Conservation (phyloP, 768 basidiomycete genomes). For the Pisolithus orientalis region DNA sequence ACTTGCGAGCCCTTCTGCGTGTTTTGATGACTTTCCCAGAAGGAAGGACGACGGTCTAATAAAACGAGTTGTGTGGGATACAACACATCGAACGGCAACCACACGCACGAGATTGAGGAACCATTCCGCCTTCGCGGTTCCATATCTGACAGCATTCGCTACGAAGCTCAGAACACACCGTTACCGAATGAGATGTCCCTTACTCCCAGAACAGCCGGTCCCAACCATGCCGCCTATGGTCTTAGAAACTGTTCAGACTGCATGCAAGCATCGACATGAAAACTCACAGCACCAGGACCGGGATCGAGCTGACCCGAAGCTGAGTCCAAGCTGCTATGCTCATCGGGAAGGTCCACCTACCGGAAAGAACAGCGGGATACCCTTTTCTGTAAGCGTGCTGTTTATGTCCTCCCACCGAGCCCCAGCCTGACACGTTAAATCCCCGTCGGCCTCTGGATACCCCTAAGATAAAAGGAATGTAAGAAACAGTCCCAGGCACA, state of each 20-base stretch:
- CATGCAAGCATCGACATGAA: background rate
- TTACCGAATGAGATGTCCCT: conserved; percentile 21
- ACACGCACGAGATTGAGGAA: conserved; percentile 67
- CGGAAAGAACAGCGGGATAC: conserved; percentile 82
- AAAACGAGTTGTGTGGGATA: conserved; percentile 25
- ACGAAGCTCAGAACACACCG: background rate
- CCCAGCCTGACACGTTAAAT: conserved; percentile 73
- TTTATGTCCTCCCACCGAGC: conserved; percentile 79
- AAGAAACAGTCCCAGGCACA: conserved; percentile 8
- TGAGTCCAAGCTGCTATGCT: background rate
- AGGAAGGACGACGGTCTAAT: conserved; percentile 77
- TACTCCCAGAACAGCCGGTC: conserved; percentile 81
- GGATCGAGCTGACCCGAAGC: conserved; percentile 51
- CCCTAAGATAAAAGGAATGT: background rate
- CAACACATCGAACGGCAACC: background rate
- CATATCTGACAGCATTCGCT: conserved; percentile 83
- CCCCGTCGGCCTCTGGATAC: conserved; percentile 58
- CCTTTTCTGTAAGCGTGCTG: conserved; percentile 54
- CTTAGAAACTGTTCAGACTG: conserved; percentile 25
- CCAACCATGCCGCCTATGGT: conserved; percentile 89
- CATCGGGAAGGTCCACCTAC: conserved; percentile 33
- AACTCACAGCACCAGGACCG: conserved; percentile 59
- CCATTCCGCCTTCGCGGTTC: conserved; percentile 86
- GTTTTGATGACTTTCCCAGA: conserved; percentile 86
- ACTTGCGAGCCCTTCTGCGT: conserved; percentile 71